These are phyloP conservation scores for Salvia sclarea DNA, from an alignment of 305 asterid species.

Conservation along the genomic window DNA sequence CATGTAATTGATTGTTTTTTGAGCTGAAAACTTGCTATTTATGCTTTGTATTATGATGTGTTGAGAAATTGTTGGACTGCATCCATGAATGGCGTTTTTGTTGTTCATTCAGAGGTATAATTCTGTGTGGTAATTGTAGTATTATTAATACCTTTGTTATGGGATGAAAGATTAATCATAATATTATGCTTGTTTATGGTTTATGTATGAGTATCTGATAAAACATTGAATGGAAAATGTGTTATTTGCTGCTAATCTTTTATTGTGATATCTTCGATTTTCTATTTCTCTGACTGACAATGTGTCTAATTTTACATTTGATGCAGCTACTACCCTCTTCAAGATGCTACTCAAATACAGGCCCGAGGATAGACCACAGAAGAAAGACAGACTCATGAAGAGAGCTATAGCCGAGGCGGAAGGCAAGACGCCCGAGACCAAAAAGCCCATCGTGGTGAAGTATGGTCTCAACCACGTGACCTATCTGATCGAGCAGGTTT, in stretches of 20 bases:
- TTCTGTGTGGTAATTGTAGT: too few relatives aligned
- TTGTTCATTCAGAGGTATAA: too few relatives aligned
- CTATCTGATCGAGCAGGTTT: conserved; percentile 89
- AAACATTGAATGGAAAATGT: not conserved
- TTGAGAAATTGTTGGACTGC: not conserved
- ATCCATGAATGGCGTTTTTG: too few relatives aligned
- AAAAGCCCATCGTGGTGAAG: conserved; percentile 88
- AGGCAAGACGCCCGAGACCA: conserved; percentile 73
- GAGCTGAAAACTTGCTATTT: too few relatives aligned
- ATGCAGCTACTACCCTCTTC: conserved; percentile 72
- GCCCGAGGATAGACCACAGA: conserved; percentile 85
- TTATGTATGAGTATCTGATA: not conserved
- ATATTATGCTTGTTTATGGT: too few relatives aligned
- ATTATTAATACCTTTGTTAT: too few relatives aligned
- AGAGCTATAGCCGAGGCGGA: conserved; percentile 93
- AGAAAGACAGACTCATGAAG: conserved; percentile 78
- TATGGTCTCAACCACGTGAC: conserved; percentile 91
- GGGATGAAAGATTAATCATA: not conserved
- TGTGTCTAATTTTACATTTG: not conserved
- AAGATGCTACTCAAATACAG: conserved; percentile 90
- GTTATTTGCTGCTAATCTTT: not conserved
- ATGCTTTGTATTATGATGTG: not conserved
- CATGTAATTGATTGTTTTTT: not conserved
- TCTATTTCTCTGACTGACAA: not conserved
- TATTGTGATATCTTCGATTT: not conserved